phyloP scores from a whole-genome alignment of 179 eudicot species.

The Carnegiea gigantea region DNA sequence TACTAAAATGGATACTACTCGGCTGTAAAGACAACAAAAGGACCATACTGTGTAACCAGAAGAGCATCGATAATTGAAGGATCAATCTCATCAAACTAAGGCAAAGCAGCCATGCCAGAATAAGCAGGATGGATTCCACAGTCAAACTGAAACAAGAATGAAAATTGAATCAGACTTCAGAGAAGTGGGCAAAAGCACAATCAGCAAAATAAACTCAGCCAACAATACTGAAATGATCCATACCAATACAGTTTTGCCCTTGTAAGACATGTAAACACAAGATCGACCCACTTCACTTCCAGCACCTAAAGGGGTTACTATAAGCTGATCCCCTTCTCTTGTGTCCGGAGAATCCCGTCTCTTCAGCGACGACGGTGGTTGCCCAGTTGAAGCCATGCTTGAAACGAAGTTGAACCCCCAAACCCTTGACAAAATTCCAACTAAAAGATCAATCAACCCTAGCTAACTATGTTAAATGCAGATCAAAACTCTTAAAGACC shows the following conservation, averaged over 20 bases:
- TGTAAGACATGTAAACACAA: slow-evolving; percentile 79
- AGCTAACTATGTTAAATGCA: not conserved
- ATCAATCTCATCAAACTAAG: slow-evolving; percentile 95
- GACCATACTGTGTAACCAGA: slow-evolving; percentile 78
- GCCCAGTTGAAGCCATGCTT: slow-evolving; percentile 66
- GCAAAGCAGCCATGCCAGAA: slow-evolving; percentile 96
- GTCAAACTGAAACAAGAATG: slow-evolving; percentile 57
- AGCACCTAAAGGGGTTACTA: slow-evolving; percentile 85
- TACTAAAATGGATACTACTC: not conserved
- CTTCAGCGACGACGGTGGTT: slow-evolving; percentile 52
- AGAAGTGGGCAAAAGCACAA: too few relatives aligned
- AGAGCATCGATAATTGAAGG: slow-evolving; percentile 89
- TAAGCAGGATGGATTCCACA: slow-evolving; percentile 97
- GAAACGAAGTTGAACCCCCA: slow-evolving; percentile 14
- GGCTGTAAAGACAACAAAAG: not conserved
- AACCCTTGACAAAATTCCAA: not conserved
- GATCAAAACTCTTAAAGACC: not conserved
- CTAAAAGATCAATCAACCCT: not conserved
- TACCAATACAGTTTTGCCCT: slow-evolving; percentile 88
- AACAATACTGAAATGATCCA: not conserved
- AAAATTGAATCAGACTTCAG: not conserved
- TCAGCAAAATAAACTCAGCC: not conserved
- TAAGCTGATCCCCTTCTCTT: slow-evolving; percentile 75
- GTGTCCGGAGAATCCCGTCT: slow-evolving; percentile 44
- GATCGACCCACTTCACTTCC: slow-evolving; percentile 97